Conservation (phyloP, 2,329 filamentous ascomycete species). For the Beauveria australis region DNA sequence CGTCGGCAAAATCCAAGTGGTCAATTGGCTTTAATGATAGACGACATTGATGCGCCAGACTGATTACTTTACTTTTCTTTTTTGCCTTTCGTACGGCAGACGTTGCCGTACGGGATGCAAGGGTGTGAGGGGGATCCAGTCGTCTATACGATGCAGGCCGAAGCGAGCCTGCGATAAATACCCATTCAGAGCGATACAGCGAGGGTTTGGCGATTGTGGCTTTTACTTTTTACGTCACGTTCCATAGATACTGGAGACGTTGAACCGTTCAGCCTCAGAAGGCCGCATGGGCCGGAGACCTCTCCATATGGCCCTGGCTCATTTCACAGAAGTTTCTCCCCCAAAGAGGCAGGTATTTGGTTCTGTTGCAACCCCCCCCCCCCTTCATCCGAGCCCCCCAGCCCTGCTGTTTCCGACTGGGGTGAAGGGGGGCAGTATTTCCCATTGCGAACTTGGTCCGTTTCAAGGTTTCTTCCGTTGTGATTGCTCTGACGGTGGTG, state of each 20-base stretch:
- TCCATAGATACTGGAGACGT: constrained; percentile 2
- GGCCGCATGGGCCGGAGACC: neutral
- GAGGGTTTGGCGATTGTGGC: constrained; percentile 1
- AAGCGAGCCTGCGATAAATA: neutral
- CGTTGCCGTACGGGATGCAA: neutral
- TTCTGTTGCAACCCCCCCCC: neutral
- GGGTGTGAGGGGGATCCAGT: neutral
- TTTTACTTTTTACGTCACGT: constrained; percentile 7
- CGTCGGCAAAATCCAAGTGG: neutral
- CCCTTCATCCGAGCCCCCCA: neutral
- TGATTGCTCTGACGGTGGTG: neutral
- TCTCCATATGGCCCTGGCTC: neutral
- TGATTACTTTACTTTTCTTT: neutral
- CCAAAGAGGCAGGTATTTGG: neutral
- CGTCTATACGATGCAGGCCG: neutral
- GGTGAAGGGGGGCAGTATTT: too few species aligned
- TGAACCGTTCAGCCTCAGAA: constrained; percentile 1
- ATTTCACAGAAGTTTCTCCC: neutral
- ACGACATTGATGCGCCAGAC: too few species aligned
- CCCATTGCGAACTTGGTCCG: neutral
- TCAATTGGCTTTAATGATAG: neutral
- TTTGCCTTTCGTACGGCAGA: neutral
- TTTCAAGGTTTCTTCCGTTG: neutral
- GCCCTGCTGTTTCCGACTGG: neutral
- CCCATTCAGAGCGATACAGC: neutral